Evolutionary conservation across 176 grass and related monocot species (phyloP).

Genomic region (bread wheat (Triticum aestivum)): DNA sequence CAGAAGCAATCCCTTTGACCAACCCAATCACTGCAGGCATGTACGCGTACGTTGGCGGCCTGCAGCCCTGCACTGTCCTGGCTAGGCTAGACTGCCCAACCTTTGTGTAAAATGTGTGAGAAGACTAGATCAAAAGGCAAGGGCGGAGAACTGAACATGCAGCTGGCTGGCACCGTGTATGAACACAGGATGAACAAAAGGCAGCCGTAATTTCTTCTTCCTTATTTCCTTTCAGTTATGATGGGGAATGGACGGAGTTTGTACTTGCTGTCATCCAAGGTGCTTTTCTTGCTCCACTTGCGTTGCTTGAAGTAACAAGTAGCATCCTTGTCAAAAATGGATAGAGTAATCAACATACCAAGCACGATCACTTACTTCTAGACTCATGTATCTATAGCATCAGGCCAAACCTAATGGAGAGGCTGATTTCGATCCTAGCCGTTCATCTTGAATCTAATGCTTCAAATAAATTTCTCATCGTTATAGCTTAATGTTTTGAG

Average conservation of each 20-base stretch:
- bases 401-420: neutral
- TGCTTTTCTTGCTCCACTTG: slow-evolving; percentile 41
- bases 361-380: neutral
- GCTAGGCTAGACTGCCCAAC: slow-evolving; percentile 11
- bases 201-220: slow-evolving; percentile 33
- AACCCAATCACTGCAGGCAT: slow-evolving; percentile 26
- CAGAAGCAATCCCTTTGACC: slow-evolving; percentile 49
- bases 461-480: neutral
- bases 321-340: slow-evolving; percentile 8
- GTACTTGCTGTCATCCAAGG: slow-evolving; percentile 7
- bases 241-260: slow-evolving; percentile 24
- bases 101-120: slow-evolving; percentile 13
- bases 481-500: neutral
- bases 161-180: slow-evolving; percentile 5
- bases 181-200: slow-evolving; percentile 35
- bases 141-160: neutral
- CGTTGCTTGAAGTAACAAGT: slow-evolving; percentile 16
- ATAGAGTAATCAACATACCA: neutral
- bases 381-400: slow-evolving; percentile 2
- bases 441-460: neutral
- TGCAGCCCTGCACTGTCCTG: slow-evolving; percentile 30
- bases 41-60: slow-evolving; percentile 12
- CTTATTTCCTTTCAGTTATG: slow-evolving; percentile 1
- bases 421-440: neutral
- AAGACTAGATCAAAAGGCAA: neutral